Evolutionary conservation across 768 basidiomycete species (phyloP), one percentile per base, ranked within the genome.

Genomic region (Leccinum pellstonianum): DNA sequence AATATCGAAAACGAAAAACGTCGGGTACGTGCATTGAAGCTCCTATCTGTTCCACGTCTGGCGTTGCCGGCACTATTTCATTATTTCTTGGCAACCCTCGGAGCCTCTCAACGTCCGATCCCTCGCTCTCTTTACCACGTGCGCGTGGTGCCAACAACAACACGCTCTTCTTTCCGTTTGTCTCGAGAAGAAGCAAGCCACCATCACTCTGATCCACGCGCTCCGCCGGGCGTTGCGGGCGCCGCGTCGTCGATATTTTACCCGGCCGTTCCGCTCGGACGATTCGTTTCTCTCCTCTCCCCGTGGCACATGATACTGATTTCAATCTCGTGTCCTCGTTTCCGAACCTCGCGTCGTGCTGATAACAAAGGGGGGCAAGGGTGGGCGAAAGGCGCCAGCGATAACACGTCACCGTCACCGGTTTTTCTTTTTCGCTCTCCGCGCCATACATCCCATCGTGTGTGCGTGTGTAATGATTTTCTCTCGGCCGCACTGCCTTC

Each of bases 21-120:
- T 21, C 1, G 41, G 35, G 35, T 57, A 33, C 15, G 54, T 37
- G 12, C 46, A 55, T 50, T 27, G 35, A 15, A 35, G 55, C 58
- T 53, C 62, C 63, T 64, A 64, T 63, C 52, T 55, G 38, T 27
- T 49, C 41, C 56, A 12, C 38, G 8, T 54, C 27, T 19, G 14
- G 11, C 41, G 19, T 37, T 66, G 56, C 55, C 60, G 57, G 59
- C 60, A 67, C 59, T 60, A 9, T 43, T 43, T 43, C 41, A 43
- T 56, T 62, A 57, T 57, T 50, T 62, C 52, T 48, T 35, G 25
- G 9, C 37, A 49, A 23, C n/a, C 63, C 66, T 68, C 65, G 65
- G 65, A 66, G 65, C 41, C 65, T 46, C 29, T 10, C 66, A 68
- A 67, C 60, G 47, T 68, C 66, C 66, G 66, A 52, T 43, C 10